Conservation (phyloP, 345 rosid species). For the Salix udensis region DNA sequence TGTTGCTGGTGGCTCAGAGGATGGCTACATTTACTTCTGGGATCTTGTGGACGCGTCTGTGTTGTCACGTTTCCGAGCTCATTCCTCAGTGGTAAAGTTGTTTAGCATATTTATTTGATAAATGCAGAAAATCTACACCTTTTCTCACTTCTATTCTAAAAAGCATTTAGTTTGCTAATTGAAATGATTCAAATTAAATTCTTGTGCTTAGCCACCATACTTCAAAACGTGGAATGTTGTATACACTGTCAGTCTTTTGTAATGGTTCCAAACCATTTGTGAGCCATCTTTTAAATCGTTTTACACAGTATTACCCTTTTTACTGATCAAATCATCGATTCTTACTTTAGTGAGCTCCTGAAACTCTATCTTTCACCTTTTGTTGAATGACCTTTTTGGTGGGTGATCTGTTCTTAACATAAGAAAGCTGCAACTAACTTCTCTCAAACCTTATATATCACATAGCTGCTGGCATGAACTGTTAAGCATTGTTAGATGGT, state of each 20-base stretch:
- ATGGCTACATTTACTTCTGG: conserved; percentile 91
- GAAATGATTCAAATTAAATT: no score
- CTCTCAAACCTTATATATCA: not conserved
- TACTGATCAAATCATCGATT: not conserved
- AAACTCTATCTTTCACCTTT: not conserved
- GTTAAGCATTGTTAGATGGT: not conserved
- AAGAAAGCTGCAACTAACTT: not conserved
- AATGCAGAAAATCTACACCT: not conserved
- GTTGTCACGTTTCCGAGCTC: conserved; percentile 69
- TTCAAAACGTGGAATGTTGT: not conserved
- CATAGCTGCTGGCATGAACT: not conserved
- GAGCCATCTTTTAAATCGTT: no score
- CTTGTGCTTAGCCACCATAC: not conserved
- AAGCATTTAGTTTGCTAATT: not conserved
- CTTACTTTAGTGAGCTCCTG: not conserved
- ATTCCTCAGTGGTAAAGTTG: conserved; percentile 72
- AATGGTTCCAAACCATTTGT: not conserved
- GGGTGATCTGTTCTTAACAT: not conserved
- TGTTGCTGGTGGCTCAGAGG: conserved; percentile 91
- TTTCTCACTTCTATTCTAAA: not conserved
- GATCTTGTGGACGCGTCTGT: conserved; percentile 91
- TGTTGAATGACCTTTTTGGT: not conserved
- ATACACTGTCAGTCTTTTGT: not conserved
- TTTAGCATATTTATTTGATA: not conserved
- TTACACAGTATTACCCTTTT: not conserved